Conservation (phyloP, 2,329 filamentous ascomycete genomes). For the Domatiomyces globalis region DNA sequence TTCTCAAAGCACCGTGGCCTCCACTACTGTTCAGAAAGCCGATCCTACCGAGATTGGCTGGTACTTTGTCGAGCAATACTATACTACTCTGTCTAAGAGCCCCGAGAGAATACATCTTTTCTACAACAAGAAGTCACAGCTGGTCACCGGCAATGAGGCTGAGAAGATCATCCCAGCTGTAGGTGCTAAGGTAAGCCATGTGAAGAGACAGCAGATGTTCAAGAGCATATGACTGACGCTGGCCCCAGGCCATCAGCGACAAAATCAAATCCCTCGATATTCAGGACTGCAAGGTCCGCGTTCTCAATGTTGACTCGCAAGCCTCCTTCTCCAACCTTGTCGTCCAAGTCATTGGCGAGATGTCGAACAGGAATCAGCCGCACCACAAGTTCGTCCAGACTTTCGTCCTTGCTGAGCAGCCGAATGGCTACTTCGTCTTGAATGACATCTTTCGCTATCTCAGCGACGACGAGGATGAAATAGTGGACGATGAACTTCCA, state of each 20-base stretch:
- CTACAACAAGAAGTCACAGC: slow-evolving; percentile 91
- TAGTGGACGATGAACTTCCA: slow-evolving; percentile 31
- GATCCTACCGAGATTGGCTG: slow-evolving; percentile 80
- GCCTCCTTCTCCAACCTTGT: slow-evolving; percentile 85
- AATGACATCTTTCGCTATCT: slow-evolving; percentile 98
- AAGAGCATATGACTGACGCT: background rate
- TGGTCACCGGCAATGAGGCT: slow-evolving; percentile 82
- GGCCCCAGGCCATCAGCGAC: slow-evolving; percentile 67
- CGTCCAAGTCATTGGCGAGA: slow-evolving; percentile 95
- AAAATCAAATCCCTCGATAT: slow-evolving; percentile 87
- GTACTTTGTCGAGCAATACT: slow-evolving; percentile 99
- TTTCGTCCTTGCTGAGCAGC: slow-evolving; percentile 90
- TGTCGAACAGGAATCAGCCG: slow-evolving; percentile 81
- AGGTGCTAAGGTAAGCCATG: slow-evolving; percentile 60
- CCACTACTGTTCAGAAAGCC: slow-evolving; percentile 22
- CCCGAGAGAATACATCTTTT: slow-evolving; percentile 92
- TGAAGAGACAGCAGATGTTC: background rate
- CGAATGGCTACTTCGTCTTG: slow-evolving; percentile 92
- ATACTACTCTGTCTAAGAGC: slow-evolving; percentile 87
- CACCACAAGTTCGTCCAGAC: slow-evolving; percentile 96
- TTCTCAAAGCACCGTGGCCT: slow-evolving; percentile 15
- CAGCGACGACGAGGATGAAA: slow-evolving; percentile 56
- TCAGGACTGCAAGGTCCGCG: slow-evolving; percentile 95
- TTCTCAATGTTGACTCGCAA: slow-evolving; percentile 95
- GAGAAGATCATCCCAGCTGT: slow-evolving; percentile 76